These are phyloP conservation scores for Ophiocordyceps unilateralis DNA, from an alignment of 2,329 filamentous ascomycete species.

Conservation along the genomic window DNA sequence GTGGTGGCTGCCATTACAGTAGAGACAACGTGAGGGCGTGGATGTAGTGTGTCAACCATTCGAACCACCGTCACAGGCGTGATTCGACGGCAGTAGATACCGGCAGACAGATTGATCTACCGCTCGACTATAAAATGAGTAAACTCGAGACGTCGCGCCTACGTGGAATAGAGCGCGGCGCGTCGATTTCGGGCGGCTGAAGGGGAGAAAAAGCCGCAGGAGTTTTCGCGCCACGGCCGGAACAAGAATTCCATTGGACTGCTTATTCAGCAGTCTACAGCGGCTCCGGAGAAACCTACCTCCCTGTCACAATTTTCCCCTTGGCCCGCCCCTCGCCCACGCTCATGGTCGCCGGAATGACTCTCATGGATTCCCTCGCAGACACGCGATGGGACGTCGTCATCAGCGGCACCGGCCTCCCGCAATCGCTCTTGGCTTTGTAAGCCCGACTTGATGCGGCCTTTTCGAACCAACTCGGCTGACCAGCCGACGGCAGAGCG, in stretches of 20 bases:
- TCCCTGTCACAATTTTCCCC: constrained; percentile 3
- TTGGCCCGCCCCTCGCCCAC: neutral
- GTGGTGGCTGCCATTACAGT: constrained; percentile 15
- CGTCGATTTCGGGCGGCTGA: constrained; percentile 12
- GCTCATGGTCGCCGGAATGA: neutral
- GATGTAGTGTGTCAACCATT: constrained; percentile 54
- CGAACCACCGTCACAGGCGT: constrained; percentile 66
- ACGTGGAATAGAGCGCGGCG: constrained; percentile 10
- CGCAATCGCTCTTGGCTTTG: constrained; percentile 67
- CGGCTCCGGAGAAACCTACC: neutral
- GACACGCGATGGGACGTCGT: constrained; percentile 66
- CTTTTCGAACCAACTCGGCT: constrained; percentile 13
- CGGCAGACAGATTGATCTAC: constrained; percentile 50
- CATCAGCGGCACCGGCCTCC: constrained; percentile 61
- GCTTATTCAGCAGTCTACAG: neutral
- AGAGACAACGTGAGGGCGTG: constrained; percentile 7
- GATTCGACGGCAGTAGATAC: constrained; percentile 81
- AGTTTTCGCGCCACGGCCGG: constrained; percentile 5
- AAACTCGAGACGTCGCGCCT: constrained; percentile 37
- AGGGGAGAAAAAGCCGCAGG: constrained; percentile 12
- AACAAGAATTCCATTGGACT: neutral
- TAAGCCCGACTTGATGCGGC: constrained; percentile 26
- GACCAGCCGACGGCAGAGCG: constrained; percentile 42
- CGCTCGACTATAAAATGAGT: constrained; percentile 32
- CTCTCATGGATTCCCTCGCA: constrained; percentile 53